A percentile compares a stretch with the other conserved stretches of the same genome.
Evolutionary conservation across 78 protist genomes (phyloP).

Genomic region (Protostelium mycophagum): DNA sequence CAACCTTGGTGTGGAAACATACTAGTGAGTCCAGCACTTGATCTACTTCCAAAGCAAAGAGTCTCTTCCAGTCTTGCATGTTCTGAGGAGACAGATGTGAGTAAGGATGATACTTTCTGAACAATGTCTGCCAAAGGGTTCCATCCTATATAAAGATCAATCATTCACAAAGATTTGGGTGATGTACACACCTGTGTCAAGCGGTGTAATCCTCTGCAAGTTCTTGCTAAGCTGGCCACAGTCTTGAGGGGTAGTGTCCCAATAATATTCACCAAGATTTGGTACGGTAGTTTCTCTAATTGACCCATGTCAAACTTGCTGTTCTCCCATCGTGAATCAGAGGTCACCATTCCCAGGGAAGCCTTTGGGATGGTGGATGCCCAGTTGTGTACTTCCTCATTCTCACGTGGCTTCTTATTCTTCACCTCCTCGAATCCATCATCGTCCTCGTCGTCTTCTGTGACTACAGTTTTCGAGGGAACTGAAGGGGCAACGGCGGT

Average conservation of each 20-base stretch:
- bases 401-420: not conserved
- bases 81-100: not conserved
- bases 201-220: not conserved
- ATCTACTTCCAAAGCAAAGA: not conserved
- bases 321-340: too few relatives aligned
- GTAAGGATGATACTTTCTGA: not conserved
- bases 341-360: too few relatives aligned
- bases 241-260: not conserved
- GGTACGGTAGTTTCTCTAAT: not conserved
- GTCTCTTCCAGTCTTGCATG: slow-evolving; percentile 7
- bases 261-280: not conserved
- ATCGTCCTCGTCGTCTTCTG: too few relatives aligned
- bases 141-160: too few relatives aligned
- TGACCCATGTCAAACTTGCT: too few relatives aligned
- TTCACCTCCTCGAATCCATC: not conserved
- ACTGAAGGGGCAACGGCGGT: too few relatives aligned
- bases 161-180: too few relatives aligned
- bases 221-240: not conserved
- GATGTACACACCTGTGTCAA: too few relatives aligned
- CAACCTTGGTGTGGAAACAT: slow-evolving; percentile 14
- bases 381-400: not conserved
- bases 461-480: too few relatives aligned
- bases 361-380: not conserved
- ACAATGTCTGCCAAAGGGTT: not conserved
- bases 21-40: not conserved